phyloP scores from a whole-genome alignment of 2,329 filamentous ascomycete species.

The Verticillium zaregamsianum region DNA sequence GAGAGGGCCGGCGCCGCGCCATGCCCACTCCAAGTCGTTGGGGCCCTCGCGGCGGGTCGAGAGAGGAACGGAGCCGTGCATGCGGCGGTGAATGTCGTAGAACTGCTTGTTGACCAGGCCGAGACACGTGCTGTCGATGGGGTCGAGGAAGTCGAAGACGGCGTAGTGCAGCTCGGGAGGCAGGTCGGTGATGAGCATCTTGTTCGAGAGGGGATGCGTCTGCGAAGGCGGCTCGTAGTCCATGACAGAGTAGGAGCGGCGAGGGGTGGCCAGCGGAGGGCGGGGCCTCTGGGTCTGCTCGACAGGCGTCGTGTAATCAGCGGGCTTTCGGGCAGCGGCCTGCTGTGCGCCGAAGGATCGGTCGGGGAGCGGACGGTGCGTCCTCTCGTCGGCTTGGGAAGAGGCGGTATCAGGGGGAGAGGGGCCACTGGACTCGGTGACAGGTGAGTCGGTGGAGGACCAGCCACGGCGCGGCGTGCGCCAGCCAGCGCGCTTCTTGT shows the following conservation, averaged over 20 bases:
- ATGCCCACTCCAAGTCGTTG: slow-evolving; percentile 61
- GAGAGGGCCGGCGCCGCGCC: slow-evolving; percentile 50
- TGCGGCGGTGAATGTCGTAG: slow-evolving; percentile 53
- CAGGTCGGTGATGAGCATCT: slow-evolving; percentile 45
- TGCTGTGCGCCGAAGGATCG: not conserved
- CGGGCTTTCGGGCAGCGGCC: slow-evolving; percentile 4
- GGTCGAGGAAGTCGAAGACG: slow-evolving; percentile 59
- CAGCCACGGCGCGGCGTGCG: slow-evolving; percentile 40
- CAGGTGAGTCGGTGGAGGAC: slow-evolving; percentile 39
- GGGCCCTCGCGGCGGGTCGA: slow-evolving; percentile 54
- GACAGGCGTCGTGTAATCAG: slow-evolving; percentile 14
- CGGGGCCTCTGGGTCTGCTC: slow-evolving; percentile 18
- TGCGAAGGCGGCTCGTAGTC: slow-evolving; percentile 50
- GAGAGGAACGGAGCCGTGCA: slow-evolving; percentile 53
- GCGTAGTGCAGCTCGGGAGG: slow-evolving; percentile 57
- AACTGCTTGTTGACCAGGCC: slow-evolving; percentile 55
- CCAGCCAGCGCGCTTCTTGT: slow-evolving; percentile 28
- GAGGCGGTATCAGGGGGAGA: slow-evolving; percentile 2
- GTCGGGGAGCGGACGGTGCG: slow-evolving; percentile 1
- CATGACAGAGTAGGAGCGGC: slow-evolving; percentile 57
- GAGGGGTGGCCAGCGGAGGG: slow-evolving; percentile 39
- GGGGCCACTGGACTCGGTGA: slow-evolving; percentile 11
- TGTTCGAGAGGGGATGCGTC: slow-evolving; percentile 41
- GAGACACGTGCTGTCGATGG: slow-evolving; percentile 60
- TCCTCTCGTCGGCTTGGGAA: slow-evolving; percentile 3